Base-by-base conservation (phyloP, 129 eudicot species). In the Saposhnikovia divaricata region DNA sequence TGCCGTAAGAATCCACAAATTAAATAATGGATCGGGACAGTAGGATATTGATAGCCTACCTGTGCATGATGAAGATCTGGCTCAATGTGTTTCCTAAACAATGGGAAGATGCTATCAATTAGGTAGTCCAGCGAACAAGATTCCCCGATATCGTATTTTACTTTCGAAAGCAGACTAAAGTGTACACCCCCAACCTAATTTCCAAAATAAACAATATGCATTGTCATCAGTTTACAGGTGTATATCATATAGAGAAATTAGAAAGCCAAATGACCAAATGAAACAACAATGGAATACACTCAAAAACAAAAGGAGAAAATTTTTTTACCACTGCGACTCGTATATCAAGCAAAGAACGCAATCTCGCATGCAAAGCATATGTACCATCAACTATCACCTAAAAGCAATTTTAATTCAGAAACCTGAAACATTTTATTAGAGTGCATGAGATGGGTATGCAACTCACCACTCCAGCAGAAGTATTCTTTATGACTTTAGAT, bases 21-120 rank as follows among this genome's bases (percentile, higher is more conserved):
- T 72, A 83, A 38, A 57, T 28, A 76, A 44, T 13, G 80, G 72
- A 68, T 53, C 79, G 74, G 81, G 75, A 79, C 77, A 81, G 47
- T 38, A 76, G 79, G 68, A 79, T 66, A 81, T 48, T 38, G 45
- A 80, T 83, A 75, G 72, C 83, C 68, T 44, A 96, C 99, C 95
- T 96, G 98, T 40, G 98, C 99, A 88, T 96, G 99, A 83, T 96
- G 99, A 83, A 96, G 99, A 82, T 96, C 99, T 9, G 99, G 99
- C 85, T 96, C 99, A 15, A 96, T 96, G 89, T 96, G 94, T 86
- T 88, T 96, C 65, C 98, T 90, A 85, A 96, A 96, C 77, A 92
- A 89, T 2, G 99, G 99, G 81, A 96, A 96, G 71, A 96, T 96
- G 90, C 99, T 96, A 89, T 96, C 99, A 79, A 96, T 92, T 23